Evolutionary conservation across 164 flowering plant genomes (phyloP).

Genomic region (Buxus sempervirens): DNA sequence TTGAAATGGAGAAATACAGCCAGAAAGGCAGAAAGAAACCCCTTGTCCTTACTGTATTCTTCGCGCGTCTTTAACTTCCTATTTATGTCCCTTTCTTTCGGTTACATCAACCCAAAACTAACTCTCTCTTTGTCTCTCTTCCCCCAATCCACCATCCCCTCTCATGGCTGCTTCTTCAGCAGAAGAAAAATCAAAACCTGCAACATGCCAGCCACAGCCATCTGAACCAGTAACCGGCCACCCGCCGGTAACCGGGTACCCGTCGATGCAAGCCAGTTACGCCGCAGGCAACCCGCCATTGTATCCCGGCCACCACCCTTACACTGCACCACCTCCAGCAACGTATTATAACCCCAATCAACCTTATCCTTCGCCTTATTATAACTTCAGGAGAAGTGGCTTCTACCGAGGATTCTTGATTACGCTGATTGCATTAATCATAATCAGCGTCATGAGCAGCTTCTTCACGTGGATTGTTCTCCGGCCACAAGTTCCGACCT

Average conservation of each 20-base stretch:
- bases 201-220: too few relatives aligned
- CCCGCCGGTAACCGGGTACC: neutral
- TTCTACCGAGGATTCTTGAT: neutral
- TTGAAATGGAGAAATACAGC: neutral
- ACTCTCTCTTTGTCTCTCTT: neutral
- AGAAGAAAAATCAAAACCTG: neutral
- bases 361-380: neutral
- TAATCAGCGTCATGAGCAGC: neutral
- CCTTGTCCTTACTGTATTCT: too few relatives aligned
- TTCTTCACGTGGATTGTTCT: conserved; percentile 34
- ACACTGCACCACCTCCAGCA: neutral
- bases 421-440: neutral
- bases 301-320: neutral
- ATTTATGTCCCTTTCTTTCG: neutral
- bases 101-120: neutral
- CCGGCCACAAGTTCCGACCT: conserved; percentile 62
- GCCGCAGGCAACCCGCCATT: neutral
- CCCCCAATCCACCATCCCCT: too few relatives aligned
- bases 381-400: neutral
- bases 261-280: neutral
- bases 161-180: neutral
- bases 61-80: neutral
- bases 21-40: too few relatives aligned
- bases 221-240: neutral
- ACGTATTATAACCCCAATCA: neutral